phyloP scores from a whole-genome alignment of 2,329 filamentous ascomycete genomes.

The Pestalotiopsis sp. region DNA sequence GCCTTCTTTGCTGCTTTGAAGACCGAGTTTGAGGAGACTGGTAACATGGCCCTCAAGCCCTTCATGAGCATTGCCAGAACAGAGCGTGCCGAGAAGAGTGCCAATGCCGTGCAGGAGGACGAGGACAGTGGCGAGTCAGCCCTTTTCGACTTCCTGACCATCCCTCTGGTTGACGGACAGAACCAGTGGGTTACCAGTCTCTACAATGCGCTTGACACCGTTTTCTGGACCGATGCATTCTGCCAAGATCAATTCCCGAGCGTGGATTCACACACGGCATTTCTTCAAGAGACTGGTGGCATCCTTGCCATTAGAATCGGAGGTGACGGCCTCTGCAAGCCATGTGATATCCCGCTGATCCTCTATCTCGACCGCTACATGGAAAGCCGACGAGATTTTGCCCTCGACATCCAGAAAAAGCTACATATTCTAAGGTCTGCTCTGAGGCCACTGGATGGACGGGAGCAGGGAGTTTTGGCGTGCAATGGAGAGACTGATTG shows the following conservation, averaged over 20 bases:
- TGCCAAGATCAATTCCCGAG: constrained; percentile 34
- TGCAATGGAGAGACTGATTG: constrained; percentile 25
- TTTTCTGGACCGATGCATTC: constrained; percentile 50
- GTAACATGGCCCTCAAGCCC: constrained; percentile 18
- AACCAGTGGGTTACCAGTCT: constrained; percentile 43
- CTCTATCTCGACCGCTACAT: constrained; percentile 60
- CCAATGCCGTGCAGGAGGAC: not conserved
- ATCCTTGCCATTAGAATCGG: constrained; percentile 51
- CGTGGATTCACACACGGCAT: constrained; percentile 42
- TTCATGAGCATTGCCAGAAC: not conserved
- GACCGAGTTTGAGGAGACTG: constrained; percentile 17
- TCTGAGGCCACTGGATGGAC: constrained; percentile 12
- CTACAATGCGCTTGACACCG: constrained; percentile 50
- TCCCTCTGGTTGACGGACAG: constrained; percentile 38
- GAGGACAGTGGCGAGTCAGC: constrained; percentile 36
- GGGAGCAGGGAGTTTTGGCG: constrained; percentile 19
- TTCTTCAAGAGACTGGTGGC: constrained; percentile 50
- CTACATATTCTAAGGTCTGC: constrained; percentile 24
- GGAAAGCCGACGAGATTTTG: constrained; percentile 45
- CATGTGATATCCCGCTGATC: constrained; percentile 51
- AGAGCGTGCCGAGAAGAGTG: not conserved
- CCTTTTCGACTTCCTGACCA: constrained; percentile 44
- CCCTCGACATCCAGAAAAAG: constrained; percentile 45
- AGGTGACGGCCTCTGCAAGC: constrained; percentile 42
- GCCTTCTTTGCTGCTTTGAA: constrained; percentile 36